Evolutionary conservation across 2,329 filamentous ascomycete genomes (phyloP).

Genomic region (Aspergillus sp.): DNA sequence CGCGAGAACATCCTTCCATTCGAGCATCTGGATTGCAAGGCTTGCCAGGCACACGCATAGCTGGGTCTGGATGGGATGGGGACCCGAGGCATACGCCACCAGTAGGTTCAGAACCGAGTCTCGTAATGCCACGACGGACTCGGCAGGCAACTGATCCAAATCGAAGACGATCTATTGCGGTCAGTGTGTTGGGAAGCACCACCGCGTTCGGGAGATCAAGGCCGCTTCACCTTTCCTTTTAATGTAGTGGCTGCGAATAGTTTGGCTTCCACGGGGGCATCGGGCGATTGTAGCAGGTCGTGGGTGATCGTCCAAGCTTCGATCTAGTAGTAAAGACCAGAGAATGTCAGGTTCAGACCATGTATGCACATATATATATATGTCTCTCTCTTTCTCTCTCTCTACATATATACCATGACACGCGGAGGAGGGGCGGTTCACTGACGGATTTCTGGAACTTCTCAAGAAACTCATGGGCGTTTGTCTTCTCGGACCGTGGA

Average conservation of each 20-base stretch:
- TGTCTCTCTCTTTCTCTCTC: too few relatives aligned
- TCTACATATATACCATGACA: too few relatives aligned
- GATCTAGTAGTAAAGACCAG: constrained; percentile 45
- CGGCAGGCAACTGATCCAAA: constrained; percentile 73
- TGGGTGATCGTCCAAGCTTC: constrained; percentile 88
- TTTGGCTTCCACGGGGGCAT: constrained; percentile 73
- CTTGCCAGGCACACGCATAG: constrained; percentile 91
- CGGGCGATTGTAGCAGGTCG: constrained; percentile 68
- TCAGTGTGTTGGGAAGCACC: constrained; percentile 14
- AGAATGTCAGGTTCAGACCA: constrained; percentile 3
- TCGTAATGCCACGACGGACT: constrained; percentile 67
- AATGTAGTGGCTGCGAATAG: constrained; percentile 94
- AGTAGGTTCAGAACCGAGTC: constrained; percentile 76
- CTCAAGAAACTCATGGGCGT: constrained; percentile 84
- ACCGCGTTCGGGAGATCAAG: constrained; percentile 2
- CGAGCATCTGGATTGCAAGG: constrained; percentile 89
- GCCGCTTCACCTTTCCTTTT: constrained; percentile 77
- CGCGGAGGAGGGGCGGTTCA: constrained; percentile 19
- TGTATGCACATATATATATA: background rate
- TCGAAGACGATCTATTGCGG: constrained; percentile 81
- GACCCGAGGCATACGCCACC: constrained; percentile 70
- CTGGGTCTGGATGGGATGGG: constrained; percentile 77
- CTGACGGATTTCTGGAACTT: constrained; percentile 96
- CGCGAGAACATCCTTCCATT: constrained; percentile 86
- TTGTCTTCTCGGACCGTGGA: constrained; percentile 73